Base-by-base conservation (phyloP, 1,139 yeast species). In the Blastobotrys buckinghamii region DNA sequence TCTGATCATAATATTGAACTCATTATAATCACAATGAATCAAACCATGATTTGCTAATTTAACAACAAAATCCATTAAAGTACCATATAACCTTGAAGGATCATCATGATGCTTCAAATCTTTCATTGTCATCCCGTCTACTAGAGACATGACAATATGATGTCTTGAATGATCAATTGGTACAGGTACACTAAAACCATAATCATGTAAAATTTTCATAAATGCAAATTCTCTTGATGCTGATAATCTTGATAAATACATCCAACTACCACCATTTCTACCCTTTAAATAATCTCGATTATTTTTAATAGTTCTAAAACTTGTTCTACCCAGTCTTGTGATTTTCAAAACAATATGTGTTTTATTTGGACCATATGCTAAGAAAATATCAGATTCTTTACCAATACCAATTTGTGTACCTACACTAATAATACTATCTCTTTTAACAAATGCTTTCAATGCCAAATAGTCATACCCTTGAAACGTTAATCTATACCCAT, bases 1-100 rank as follows among this genome's bases (percentile, higher is more conserved):
- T 48, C 86, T 74, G 40, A 94, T 84, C 75, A 92, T 86, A 57
- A 92, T 89, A 66, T 92, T 92, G 68, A 92, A 92, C 67, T 92
- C 99, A 66, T 92, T 92, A 68, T 84, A 92, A 72, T 92, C 99
- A 74, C 98, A 90, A 68, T 92, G 99, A 52, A 92, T 90, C 53
- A 92, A 74, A 1, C 99, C 99, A 58, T 83, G 79, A 59, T 84
- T 82, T 2, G 87, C 98, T 51, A 92, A 72, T 54, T 80, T 77
- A 15, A 90, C 95, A 34, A 87, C 82, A 61, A 92, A 90, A 53
- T 74, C 72, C 97, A 92, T 90, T 60, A 94, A 72, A 49, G 89
- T 84, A 24, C 87, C 79, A 65, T 92, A 92, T 46, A 92, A 73
- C 54, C 79, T 76, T 53, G 81, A 79, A 57, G 84, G 78, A 57